Evolutionary conservation across 495 filamentous ascomycete species (phyloP), one percentile per base, ranked within the genome.

Genomic region (Chlorociboria aeruginascens): DNA sequence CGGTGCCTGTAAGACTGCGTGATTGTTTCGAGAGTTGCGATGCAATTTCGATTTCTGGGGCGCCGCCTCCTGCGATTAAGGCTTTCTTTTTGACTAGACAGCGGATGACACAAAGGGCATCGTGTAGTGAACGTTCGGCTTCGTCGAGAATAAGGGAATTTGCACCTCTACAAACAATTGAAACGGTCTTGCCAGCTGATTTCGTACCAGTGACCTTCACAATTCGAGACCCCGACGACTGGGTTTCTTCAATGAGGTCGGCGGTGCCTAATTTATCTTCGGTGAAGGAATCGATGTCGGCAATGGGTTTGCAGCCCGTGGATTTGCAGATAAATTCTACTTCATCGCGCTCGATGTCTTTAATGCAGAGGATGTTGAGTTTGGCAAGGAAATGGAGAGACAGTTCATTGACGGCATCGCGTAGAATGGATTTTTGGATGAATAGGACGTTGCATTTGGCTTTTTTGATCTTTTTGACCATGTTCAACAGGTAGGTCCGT

Each of bases 381-480:
- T 94, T 95, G 49, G 92, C 85, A 50, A 98, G 83, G 77, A 96
- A 98, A 72, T 98, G 92, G 46, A 97, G 74, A 44, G 85, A 89
- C 17, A 97, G 78, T 54, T 97, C 92, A 71, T 98, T 97, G 67
- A 98, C 89, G 39, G 92, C 92, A 61, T 98, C 92, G 56, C 92
- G 79, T 38, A 98, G 79, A 55, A 98, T 98, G 13, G 90, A 96
- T 68, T 98, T 98, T 62, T 98, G 92, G 56, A 98, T 96, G 55
- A 98, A 74, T 45, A 98, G 81, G 31, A 98, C 93, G 60, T 98
- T 98, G 73, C 92, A 98, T 69, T 96, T 96, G 56, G 89, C 89
- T 74, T 95, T 97, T 71, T 96, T 95, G 69, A 98, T 98, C 77
- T 96, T 98, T 79, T 98, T 98, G 60, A 89, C 88, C 79, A 98